Evolutionary conservation across 129 eudicot species (phyloP), one percentile per base, ranked within the genome.

Genomic region (Flaveria robusta): DNA sequence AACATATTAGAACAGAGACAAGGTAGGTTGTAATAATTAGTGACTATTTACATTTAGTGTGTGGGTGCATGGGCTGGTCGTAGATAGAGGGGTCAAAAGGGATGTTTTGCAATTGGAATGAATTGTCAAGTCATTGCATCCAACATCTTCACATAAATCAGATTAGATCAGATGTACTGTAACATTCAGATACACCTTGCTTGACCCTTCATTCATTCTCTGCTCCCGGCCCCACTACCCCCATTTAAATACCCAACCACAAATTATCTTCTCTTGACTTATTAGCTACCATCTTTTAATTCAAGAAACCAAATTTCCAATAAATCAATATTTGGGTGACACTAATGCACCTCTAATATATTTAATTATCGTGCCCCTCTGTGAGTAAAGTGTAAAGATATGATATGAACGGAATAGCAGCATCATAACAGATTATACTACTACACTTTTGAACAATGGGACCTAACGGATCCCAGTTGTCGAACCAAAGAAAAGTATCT

Each of bases 71-170:
- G 51, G 65, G 63, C 13, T 70, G 51, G 71, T 78, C 60, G 76
- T 43, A 34, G 43, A 13, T 31, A 42, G 46, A 51, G 20, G 65
- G 73, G 74, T 77, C 75, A 68, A 68, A 41, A 65, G 74, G 78
- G 74, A 65, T 79, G 79, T 64, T 79, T 72, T 72, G 66, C 74
- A 79, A 72, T 41, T 50, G 73, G 43, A 79, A 65, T 72, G 83
- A 79, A 7, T 65, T 72, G 83, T 79, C 74, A 50, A 71, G 78
- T 79, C 20, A 29, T 62, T 62, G 72, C 55, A 72, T 73, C 78
- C 72, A 79, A 64, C 68, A 79, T 68, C 56, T 79, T 71, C 66
- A 79, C 66, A 75, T 65, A 52, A 26, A 41, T 6, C 66, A 58
- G 10, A 41, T 6, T 55, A 58, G 10, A 64, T 31, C 39, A 41